Evolutionary conservation across 2,329 filamentous ascomycete species (phyloP), one percentile per base, ranked within the genome.

Genomic region (Leptodontidium sp.): DNA sequence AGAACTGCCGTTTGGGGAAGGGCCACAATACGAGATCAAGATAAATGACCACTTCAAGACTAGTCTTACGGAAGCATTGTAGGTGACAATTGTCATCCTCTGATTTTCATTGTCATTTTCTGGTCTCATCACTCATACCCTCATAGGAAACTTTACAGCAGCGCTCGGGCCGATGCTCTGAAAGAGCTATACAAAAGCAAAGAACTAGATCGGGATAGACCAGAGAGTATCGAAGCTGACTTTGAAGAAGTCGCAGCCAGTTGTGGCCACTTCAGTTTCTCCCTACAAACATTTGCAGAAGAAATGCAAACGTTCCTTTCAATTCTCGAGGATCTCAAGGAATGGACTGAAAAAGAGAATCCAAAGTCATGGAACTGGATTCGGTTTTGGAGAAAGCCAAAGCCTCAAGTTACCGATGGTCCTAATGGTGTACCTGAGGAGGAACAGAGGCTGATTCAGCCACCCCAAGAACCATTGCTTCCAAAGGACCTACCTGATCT

Each of bases 171-270:
- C 66, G 88, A 91, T 61, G 94, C 96, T 0, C 83, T 99, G 7
- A 86, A 90, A 67, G 86, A 91, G 67, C 85, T 99, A 0, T 98
- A 99, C 79, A 89, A 87, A 71, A 92, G 88, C 63, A 93, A 94
- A 69, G 90, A 94, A 74, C 84, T 94, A 49, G 88, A 88, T 12
- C 88, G 88, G 68, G 84, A 89, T 2, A 86, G 89, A 52, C 90
- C 91, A 0, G 86, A 93, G 64, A 91, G 91, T 70, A 86, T 95
- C 9, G 91, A 97, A 77, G 96, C 95, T 2, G 96, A 98, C 79
- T 94, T 97, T 67, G 96, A 99, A 79, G 96, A 99, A 80, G 94
- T 98, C 12, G 94, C 95, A 50, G 95, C 96, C n/a, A 97, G 94
- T 67, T 99, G 96, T 77, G 95, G 96, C 0, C 94, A 98, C 80